phyloP scores from a whole-genome alignment of 768 basidiomycete genomes.

The Lactarius pseudohatsudake region DNA sequence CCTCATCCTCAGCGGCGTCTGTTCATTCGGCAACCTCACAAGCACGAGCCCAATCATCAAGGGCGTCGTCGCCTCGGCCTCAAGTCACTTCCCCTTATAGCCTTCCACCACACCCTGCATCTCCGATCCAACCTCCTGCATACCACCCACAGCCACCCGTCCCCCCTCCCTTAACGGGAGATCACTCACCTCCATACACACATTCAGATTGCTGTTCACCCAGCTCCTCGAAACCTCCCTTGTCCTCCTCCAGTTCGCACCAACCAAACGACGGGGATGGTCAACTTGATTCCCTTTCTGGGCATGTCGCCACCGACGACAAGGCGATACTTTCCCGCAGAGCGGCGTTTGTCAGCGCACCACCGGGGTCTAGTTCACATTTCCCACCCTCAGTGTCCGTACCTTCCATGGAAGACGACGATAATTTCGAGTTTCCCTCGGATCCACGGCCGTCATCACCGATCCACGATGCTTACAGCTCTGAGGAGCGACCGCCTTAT shows the following conservation, averaged over 20 bases:
- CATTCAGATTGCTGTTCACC: neutral
- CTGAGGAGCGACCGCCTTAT: constrained; percentile 26
- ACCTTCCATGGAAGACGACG: constrained; percentile 26
- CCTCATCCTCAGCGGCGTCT: constrained; percentile 5
- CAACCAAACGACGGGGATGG: neutral
- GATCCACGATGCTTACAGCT: neutral
- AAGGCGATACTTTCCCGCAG: constrained; percentile 38
- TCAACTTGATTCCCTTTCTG: constrained; percentile 27
- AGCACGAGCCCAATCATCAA: neutral
- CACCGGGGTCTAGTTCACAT: neutral
- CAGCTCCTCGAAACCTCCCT: constrained; percentile 17
- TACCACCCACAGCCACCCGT: constrained; percentile 15
- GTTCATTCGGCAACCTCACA: neutral
- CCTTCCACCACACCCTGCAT: neutral
- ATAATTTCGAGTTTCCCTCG: neutral
- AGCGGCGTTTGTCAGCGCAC: constrained; percentile 32
- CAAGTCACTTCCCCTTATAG: neutral
- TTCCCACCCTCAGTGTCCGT: constrained; percentile 9
- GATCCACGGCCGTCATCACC: constrained; percentile 11
- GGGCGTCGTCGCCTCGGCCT: neutral
- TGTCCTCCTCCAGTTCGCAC: neutral
- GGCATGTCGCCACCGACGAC: constrained; percentile 41
- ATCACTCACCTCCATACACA: constrained; percentile 11
- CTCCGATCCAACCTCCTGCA: constrained; percentile 24
- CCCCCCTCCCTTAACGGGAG: constrained; percentile 4